phyloP scores from a whole-genome alignment of 345 rosid species.

The Linum usitatissimum region DNA sequence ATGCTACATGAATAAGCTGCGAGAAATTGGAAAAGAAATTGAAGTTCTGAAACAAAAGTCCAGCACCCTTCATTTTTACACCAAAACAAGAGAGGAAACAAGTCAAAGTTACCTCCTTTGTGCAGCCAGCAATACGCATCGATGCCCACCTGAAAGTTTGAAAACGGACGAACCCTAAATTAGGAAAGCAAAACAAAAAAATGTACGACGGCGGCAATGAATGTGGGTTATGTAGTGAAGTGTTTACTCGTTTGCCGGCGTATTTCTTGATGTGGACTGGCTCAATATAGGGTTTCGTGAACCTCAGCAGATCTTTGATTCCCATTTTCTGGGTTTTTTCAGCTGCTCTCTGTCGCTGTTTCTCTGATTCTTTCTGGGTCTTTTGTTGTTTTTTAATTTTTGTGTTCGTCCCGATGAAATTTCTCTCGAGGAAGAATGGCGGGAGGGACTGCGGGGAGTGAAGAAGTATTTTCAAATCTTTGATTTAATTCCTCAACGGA shows the following conservation, averaged over 20 bases:
- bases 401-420: too few relatives aligned
- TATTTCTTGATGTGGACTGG: slow-evolving; percentile 68
- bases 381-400: too few relatives aligned
- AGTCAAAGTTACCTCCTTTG: slow-evolving; percentile 61
- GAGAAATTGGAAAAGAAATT: neutral
- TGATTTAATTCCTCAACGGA: too few relatives aligned
- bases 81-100: neutral
- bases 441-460: too few relatives aligned
- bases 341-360: neutral
- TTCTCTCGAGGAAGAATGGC: too few relatives aligned
- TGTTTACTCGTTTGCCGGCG: slow-evolving; percentile 57
- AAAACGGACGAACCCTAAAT: neutral
- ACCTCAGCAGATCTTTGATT: slow-evolving; percentile 75
- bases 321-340: slow-evolving; percentile 40
- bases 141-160: slow-evolving; percentile 67
- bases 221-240: neutral
- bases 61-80: neutral
- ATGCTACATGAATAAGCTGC: slow-evolving; percentile 91
- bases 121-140: slow-evolving; percentile 94
- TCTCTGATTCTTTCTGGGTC: too few relatives aligned
- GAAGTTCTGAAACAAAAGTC: neutral
- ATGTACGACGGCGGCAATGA: neutral
- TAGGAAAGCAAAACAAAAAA: neutral
- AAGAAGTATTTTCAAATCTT: too few relatives aligned
- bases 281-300: slow-evolving; percentile 71